Percentiles rank a stretch among this genome's conserved stretches.
phyloP scores from a whole-genome alignment of 2,329 filamentous ascomycete species.

The Pseudogymnoascus sp. region DNA sequence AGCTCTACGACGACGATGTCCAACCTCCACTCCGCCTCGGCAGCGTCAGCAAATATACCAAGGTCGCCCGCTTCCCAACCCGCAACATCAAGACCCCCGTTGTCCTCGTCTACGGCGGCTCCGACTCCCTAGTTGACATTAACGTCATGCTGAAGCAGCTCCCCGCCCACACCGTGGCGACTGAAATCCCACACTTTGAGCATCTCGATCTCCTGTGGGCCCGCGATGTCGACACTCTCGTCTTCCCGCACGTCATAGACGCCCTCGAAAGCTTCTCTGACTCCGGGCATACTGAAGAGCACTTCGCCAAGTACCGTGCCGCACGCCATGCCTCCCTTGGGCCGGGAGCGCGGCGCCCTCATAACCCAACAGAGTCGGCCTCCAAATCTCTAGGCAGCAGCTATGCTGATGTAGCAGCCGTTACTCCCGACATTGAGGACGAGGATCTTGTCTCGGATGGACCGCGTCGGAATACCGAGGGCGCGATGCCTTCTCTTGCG shows the following conservation, averaged over 20 bases:
- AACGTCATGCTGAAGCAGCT: constrained; percentile 85
- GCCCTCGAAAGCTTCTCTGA: constrained; percentile 68
- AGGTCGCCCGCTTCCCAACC: constrained; percentile 92
- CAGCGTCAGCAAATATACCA: constrained; percentile 77
- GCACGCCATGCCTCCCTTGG: constrained; percentile 24
- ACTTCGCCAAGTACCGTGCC: constrained; percentile 48
- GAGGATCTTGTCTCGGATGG: neutral
- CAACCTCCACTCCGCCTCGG: constrained; percentile 67
- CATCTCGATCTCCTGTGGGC: constrained; percentile 97
- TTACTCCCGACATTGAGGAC: neutral
- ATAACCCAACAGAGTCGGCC: neutral
- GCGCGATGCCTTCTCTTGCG: neutral
- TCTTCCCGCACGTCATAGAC: constrained; percentile 88
- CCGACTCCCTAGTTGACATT: constrained; percentile 90
- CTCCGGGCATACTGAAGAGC: constrained; percentile 50
- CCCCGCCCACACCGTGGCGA: constrained; percentile 75
- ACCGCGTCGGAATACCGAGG: neutral
- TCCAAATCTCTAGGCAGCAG: constrained; percentile 1
- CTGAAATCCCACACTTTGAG: constrained; percentile 85
- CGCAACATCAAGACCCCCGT: constrained; percentile 95
- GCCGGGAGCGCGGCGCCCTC: constrained; percentile 14
- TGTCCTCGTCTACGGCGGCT: constrained; percentile 87
- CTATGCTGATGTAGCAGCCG: neutral
- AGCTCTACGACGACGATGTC: constrained; percentile 97
- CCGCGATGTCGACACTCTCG: constrained; percentile 70